These are phyloP conservation scores for Trichoderma gamsii DNA, from an alignment of 495 filamentous ascomycete species.

Conservation along the genomic window DNA sequence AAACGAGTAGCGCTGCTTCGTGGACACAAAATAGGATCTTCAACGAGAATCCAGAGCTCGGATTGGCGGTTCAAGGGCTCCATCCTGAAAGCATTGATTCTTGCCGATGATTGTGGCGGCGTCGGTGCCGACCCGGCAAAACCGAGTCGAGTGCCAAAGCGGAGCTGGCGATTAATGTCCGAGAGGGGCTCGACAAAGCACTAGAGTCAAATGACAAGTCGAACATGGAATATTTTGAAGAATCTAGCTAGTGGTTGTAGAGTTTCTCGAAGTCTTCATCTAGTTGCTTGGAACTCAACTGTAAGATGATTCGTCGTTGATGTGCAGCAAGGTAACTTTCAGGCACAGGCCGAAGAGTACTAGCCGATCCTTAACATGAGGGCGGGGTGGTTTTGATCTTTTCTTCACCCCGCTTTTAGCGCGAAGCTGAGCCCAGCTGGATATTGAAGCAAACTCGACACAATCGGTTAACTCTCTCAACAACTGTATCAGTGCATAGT, in stretches of 20 bases:
- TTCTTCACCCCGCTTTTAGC: background rate
- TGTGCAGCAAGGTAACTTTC: too few species aligned
- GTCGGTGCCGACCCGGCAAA: slow-evolving; percentile 4
- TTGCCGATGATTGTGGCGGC: background rate
- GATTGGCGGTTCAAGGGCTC: background rate
- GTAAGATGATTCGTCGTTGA: too few species aligned
- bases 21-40: background rate
- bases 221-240: background rate
- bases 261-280: background rate
- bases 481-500: too few species aligned
- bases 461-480: background rate
- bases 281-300: too few species aligned
- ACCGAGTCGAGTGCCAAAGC: slow-evolving; percentile 13
- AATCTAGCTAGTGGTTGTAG: too few species aligned
- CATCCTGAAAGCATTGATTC: background rate
- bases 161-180: background rate
- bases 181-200: background rate
- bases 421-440: background rate
- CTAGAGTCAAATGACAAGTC: background rate
- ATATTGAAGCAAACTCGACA: background rate
- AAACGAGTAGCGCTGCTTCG: background rate
- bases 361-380: background rate
- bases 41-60: background rate
- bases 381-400: background rate
- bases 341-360: too few species aligned